Conservation (phyloP, 2,329 filamentous ascomycete species). For the Cytospora leucostoma region DNA sequence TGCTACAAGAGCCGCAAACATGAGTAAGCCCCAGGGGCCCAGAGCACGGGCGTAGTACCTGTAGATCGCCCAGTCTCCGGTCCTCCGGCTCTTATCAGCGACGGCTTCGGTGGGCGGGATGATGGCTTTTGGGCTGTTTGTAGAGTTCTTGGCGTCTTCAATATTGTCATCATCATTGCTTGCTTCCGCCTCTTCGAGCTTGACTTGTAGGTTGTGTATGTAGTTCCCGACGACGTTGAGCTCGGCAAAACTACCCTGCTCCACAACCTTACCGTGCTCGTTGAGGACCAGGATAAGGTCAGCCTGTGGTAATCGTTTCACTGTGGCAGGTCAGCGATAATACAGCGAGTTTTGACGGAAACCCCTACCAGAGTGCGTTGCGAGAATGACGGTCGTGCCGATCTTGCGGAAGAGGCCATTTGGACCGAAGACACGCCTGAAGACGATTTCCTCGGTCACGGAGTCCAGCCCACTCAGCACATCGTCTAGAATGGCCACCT, state of each 20-base stretch:
- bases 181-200: conserved; percentile 14
- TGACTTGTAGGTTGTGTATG: conserved; percentile 33
- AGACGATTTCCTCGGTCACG: conserved; percentile 38
- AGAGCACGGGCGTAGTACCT: conserved; percentile 12
- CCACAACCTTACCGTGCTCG: conserved; percentile 36
- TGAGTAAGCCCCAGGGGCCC: conserved; percentile 16
- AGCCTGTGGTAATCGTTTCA: conserved; percentile 36
- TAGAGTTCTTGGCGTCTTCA: neutral
- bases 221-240: conserved; percentile 39
- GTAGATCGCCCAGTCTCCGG: conserved; percentile 19
- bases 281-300: conserved; percentile 40
- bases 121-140: no score
- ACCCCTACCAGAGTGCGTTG: conserved; percentile 38
- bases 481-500: conserved; percentile 41
- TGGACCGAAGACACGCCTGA: conserved; percentile 34
- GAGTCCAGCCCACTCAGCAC: conserved; percentile 43
- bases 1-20: conserved; percentile 3
- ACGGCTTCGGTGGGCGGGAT: neutral
- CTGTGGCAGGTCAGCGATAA: neutral
- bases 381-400: conserved; percentile 41
- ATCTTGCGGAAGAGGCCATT: conserved; percentile 35
- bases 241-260: conserved; percentile 40
- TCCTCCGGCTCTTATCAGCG: conserved; percentile 18
- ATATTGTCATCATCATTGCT: neutral
- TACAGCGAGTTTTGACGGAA: neutral